These are phyloP conservation scores for Clarireedia homoeocarpa DNA, from an alignment of 2,329 filamentous ascomycete genomes.

Conservation along the genomic window DNA sequence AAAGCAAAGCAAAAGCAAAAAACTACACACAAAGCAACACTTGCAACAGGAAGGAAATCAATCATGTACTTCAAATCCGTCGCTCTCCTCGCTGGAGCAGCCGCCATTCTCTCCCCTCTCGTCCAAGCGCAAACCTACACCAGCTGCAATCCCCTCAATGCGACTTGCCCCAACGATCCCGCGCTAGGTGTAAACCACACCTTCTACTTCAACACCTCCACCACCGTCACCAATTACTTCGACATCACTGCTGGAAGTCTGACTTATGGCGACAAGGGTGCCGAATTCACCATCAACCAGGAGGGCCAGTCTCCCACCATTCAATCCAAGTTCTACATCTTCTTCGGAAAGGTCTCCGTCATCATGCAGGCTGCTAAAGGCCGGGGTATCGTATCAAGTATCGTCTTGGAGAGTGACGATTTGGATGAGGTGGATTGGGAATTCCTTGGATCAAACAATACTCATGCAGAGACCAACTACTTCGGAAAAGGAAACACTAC, in stretches of 20 bases:
- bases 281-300: conserved; percentile 62
- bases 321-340: conserved; percentile 73
- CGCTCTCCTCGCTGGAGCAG: conserved; percentile 15
- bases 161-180: conserved; percentile 60
- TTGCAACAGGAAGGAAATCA: background rate
- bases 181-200: conserved; percentile 59
- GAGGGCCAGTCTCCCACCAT: conserved; percentile 72
- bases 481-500: conserved; percentile 67
- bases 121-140: conserved; percentile 67
- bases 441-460: conserved; percentile 61
- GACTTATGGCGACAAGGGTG: conserved; percentile 54
- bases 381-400: conserved; percentile 68
- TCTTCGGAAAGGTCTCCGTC: conserved; percentile 75
- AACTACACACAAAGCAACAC: background rate
- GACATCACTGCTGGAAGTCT: conserved; percentile 61
- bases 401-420: conserved; percentile 77
- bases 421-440: conserved; percentile 88
- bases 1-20: background rate
- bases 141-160: conserved; percentile 67
- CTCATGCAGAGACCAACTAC: conserved; percentile 63
- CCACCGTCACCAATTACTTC: conserved; percentile 54
- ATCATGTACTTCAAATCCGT: conserved; percentile 19
- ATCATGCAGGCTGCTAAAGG: conserved; percentile 70
- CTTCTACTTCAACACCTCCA: conserved; percentile 52
- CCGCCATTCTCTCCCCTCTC: conserved; percentile 30